Evolutionary conservation across 371 early-diverging fungal genomes (phyloP).

Genomic region (Lichtheimia hyalospora): DNA sequence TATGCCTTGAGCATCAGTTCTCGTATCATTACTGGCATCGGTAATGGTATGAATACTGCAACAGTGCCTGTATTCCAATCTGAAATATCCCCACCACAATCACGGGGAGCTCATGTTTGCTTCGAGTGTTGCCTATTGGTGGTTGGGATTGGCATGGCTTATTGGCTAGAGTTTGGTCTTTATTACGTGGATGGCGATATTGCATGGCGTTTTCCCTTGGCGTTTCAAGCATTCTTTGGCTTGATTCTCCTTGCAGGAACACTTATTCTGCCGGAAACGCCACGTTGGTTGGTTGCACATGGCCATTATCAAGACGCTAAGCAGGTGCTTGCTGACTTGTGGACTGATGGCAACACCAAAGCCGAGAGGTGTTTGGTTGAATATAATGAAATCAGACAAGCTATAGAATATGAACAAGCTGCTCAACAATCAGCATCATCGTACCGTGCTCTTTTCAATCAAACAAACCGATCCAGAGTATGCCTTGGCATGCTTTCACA

Average conservation of each 20-base stretch:
- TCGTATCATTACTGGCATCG: slow-evolving; percentile 51
- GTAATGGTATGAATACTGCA: slow-evolving; percentile 49
- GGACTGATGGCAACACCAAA: slow-evolving; percentile 40
- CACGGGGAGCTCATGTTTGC: slow-evolving; percentile 36
- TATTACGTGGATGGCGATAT: slow-evolving; percentile 34
- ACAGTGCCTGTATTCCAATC: slow-evolving; percentile 51
- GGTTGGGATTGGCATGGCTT: slow-evolving; percentile 37
- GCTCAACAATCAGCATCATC: slow-evolving; percentile 39
- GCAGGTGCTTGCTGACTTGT: slow-evolving; percentile 37
- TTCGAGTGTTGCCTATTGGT: slow-evolving; percentile 34
- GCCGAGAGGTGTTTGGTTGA: slow-evolving; percentile 47
- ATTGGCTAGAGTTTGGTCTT: slow-evolving; percentile 42
- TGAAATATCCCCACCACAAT: slow-evolving; percentile 51
- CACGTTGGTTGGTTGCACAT: slow-evolving; percentile 58
- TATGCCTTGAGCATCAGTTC: slow-evolving; percentile 38
- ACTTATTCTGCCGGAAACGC: slow-evolving; percentile 55
- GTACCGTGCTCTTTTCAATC: slow-evolving; percentile 42
- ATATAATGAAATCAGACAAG: slow-evolving; percentile 46
- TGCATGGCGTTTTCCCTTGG: slow-evolving; percentile 50
- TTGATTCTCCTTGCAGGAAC: slow-evolving; percentile 39
- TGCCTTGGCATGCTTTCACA: slow-evolving; percentile 52
- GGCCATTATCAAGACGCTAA: slow-evolving; percentile 41
- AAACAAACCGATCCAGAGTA: slow-evolving; percentile 52
- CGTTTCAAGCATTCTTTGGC: slow-evolving; percentile 44
- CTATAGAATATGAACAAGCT: slow-evolving; percentile 46